Evolutionary conservation across 352 stramenopile species (phyloP).

Genomic region (Phytophthora ramorum): DNA sequence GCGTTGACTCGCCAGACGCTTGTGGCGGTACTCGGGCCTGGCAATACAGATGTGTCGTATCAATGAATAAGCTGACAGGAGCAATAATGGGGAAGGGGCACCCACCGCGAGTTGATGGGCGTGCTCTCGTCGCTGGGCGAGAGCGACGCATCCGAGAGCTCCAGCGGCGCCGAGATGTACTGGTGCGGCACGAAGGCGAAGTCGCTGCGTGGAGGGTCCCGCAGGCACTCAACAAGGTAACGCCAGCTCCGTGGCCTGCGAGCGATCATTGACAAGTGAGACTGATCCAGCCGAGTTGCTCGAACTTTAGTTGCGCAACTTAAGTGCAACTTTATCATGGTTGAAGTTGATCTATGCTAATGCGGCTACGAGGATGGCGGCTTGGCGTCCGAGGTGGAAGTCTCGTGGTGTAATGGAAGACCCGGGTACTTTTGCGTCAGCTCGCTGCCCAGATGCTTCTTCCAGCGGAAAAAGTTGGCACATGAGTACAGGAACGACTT

Average conservation of each 20-base stretch:
- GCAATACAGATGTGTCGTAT: not conserved
- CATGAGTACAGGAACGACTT: slow-evolving; percentile 82
- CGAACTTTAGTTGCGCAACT: not conserved
- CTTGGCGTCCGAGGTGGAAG: not conserved
- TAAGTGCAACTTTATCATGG: not conserved
- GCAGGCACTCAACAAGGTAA: slow-evolving; percentile 68
- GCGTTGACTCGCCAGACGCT: slow-evolving; percentile 34
- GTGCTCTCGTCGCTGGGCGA: slow-evolving; percentile 72
- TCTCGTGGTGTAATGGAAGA: slow-evolving; percentile 10
- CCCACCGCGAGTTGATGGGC: slow-evolving; percentile 60
- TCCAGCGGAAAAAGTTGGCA: slow-evolving; percentile 75
- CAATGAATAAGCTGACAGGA: not conserved
- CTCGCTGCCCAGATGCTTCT: slow-evolving; percentile 79
- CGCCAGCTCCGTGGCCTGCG: slow-evolving; percentile 52
- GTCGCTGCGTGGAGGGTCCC: slow-evolving; percentile 73
- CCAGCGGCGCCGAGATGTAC: slow-evolving; percentile 64
- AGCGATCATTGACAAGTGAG: slow-evolving; percentile 10
- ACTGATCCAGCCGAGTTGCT: slow-evolving; percentile 3
- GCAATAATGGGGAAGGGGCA: not conserved
- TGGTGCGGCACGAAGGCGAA: slow-evolving; percentile 87
- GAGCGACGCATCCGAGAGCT: slow-evolving; percentile 41
- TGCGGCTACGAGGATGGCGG: slow-evolving; percentile 4
- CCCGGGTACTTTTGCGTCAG: slow-evolving; percentile 75
- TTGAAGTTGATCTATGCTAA: slow-evolving; percentile 9
- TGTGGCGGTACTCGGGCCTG: slow-evolving; percentile 39